phyloP scores from a whole-genome alignment of 1,139 yeast species.

The Nematodospora anomalae region DNA sequence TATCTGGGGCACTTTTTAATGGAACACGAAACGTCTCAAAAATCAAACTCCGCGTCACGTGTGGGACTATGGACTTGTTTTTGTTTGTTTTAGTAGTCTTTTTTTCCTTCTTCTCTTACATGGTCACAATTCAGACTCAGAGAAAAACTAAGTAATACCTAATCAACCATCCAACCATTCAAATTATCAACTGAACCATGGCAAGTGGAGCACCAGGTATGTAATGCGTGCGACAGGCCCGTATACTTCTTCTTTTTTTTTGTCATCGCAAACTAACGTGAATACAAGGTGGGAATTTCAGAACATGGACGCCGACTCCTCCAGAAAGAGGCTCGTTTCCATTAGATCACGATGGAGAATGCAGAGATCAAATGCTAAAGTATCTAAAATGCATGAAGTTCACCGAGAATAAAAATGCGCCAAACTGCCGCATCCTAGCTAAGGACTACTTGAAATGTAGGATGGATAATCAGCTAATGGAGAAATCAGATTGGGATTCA shows the following conservation, averaged over 20 bases:
- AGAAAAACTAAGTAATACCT: too few relatives aligned
- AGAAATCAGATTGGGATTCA: conserved; percentile 74
- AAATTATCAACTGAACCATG: conserved; percentile 13
- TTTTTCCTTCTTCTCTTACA: too few relatives aligned
- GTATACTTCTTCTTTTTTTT: too few relatives aligned
- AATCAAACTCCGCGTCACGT: too few relatives aligned
- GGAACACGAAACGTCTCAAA: too few relatives aligned
- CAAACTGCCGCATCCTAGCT: conserved; percentile 83
- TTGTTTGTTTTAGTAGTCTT: too few relatives aligned
- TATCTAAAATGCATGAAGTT: conserved; percentile 78
- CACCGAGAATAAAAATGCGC: conserved; percentile 81
- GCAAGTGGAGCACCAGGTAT: conserved; percentile 38
- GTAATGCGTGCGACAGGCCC: too few relatives aligned
- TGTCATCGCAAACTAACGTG: conserved; percentile 11
- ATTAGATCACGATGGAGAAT: conserved; percentile 87
- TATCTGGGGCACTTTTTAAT: too few relatives aligned
- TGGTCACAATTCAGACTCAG: too few relatives aligned
- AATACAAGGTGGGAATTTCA: conserved; percentile 36
- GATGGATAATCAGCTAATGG: conserved; percentile 91
- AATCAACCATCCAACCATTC: too few relatives aligned
- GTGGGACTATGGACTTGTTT: too few relatives aligned
- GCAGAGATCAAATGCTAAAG: conserved; percentile 69
- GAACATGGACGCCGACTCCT: conserved; percentile 79
- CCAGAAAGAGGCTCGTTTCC: conserved; percentile 98
- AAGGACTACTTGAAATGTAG: conserved; percentile 80